A percentile compares a stretch with the other conserved stretches of the same genome.
Conservation (phyloP, 2,329 filamentous ascomycete species). For the Tothia fuscella region DNA sequence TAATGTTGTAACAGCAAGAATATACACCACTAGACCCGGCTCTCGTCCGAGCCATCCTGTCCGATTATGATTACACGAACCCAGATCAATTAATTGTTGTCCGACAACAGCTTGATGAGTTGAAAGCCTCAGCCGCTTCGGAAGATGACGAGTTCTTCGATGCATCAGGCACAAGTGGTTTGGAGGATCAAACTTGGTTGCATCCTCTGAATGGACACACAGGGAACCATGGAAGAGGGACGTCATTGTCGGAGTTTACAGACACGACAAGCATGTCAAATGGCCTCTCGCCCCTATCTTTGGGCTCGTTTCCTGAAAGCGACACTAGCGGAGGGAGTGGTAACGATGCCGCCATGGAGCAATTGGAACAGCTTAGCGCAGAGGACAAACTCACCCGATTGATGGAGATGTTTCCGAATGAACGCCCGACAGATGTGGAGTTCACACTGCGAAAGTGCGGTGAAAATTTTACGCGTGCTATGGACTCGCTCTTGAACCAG, state of each 20-base stretch:
- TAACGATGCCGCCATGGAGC: conserved; percentile 13
- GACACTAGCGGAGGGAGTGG: conserved; percentile 9
- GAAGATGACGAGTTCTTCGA: conserved; percentile 67
- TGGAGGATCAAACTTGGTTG: conserved; percentile 18
- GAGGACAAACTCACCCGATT: conserved; percentile 54
- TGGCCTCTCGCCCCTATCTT: conserved; percentile 27
- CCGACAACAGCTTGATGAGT: conserved; percentile 46
- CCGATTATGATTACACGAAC: conserved; percentile 56
- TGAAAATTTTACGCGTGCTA: conserved; percentile 54
- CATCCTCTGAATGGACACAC: conserved; percentile 15
- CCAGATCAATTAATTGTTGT: conserved; percentile 41
- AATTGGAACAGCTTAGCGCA: conserved; percentile 35
- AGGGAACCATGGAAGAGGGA: conserved; percentile 10
- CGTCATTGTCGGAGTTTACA: conserved; percentile 34
- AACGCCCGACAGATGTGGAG: conserved; percentile 53
- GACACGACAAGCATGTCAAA: conserved; percentile 39
- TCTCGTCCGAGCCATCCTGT: conserved; percentile 61
- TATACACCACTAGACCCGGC: conserved; percentile 65
- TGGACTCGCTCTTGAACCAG: conserved; percentile 71
- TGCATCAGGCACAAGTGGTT: conserved; percentile 55
- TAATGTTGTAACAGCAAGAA: conserved; percentile 41
- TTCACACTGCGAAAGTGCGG: conserved; percentile 55
- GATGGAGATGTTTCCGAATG: conserved; percentile 56
- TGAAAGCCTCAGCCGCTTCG: conserved; percentile 50
- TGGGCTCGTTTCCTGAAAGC: conserved; percentile 16